Conservation (phyloP, 83 land plant genomes). For the Thuja plicata region DNA sequence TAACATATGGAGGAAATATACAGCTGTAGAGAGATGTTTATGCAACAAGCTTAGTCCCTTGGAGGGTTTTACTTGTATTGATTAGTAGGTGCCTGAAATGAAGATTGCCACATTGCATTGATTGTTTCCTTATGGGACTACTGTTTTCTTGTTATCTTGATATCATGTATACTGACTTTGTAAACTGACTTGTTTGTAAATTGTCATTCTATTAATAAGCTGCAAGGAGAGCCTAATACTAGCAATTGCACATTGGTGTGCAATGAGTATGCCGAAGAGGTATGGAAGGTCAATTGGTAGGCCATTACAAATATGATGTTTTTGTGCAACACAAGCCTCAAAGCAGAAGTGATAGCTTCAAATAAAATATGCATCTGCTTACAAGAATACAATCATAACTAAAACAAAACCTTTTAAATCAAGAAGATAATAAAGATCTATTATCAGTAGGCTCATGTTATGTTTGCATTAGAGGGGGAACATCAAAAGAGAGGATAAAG, state of each 20-base stretch:
- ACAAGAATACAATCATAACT: too few species aligned
- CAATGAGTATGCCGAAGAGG: too few species aligned
- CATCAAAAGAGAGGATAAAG: too few species aligned
- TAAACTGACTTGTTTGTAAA: neutral
- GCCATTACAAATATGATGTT: too few species aligned
- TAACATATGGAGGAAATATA: neutral
- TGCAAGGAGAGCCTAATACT: neutral
- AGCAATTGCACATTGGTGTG: neutral
- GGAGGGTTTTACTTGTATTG: neutral
- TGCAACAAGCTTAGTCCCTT: neutral
- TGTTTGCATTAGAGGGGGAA: too few species aligned
- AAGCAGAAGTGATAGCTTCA: too few species aligned
- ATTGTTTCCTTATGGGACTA: neutral
- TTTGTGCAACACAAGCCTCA: too few species aligned
- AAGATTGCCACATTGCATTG: neutral
- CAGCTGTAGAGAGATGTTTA: neutral
- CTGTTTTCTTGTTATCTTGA: neutral
- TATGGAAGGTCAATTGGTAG: too few species aligned
- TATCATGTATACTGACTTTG: neutral
- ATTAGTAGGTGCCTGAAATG: neutral
- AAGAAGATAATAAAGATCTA: too few species aligned
- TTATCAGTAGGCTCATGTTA: too few species aligned
- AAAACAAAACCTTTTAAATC: too few species aligned
- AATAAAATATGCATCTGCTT: too few species aligned
- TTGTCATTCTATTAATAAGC: neutral